Base-by-base conservation (phyloP, 768 basidiomycete genomes). In the Udeniomyces megalosporus region DNA sequence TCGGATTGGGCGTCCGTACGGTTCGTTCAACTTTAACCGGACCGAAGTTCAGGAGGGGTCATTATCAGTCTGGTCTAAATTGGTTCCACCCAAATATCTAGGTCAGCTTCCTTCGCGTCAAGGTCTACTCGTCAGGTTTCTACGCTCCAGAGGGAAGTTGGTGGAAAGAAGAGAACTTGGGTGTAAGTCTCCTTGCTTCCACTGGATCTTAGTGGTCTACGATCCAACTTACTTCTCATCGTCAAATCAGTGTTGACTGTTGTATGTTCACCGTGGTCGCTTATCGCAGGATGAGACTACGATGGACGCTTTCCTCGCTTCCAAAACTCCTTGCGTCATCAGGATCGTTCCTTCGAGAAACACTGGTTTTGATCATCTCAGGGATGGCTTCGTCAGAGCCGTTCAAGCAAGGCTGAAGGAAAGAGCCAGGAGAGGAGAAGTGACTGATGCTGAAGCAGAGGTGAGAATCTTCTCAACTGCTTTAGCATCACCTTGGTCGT, bases 111-210 rank as follows among this genome's bases (percentile, higher is more conserved):
- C 77, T 93, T 44, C 79, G 83, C 7, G 80, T 95, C 66, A 82
- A 87, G 70, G 90, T 93, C 17, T 95, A 95, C 74, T 85, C 85
- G 12, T 82, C 88, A 35, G 91, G 81, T 2, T 89, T 95, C 74
- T 95, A 93, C 72, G 49, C 34, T 2, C n/a, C 49, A 62, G 14
- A 38, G 34, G 52, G 38, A 22, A 14, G 61, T 29, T 46, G 38
- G 14, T 49, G 68, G 58, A 34, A 71, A 1, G 62, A 62, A 29
- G 73, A n/a, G 2, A 31, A n/a, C 71, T 50, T 74, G 68, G 70
- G 59, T 50, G 71, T 71, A 57, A 65, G 70, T 58, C 15, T 32
- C 28, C 2, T 5, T 26, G 15, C 14, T n/a, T 48, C n/a, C n/a
- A 48, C 47, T 48, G 7, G 7, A 22, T 4, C 10, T 22, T 17